A percentile compares a stretch with the other conserved stretches of the same genome.
These are phyloP conservation scores for Plasmodium coatneyi DNA, from an alignment of 169 alveolate species.

Conservation along the genomic window DNA sequence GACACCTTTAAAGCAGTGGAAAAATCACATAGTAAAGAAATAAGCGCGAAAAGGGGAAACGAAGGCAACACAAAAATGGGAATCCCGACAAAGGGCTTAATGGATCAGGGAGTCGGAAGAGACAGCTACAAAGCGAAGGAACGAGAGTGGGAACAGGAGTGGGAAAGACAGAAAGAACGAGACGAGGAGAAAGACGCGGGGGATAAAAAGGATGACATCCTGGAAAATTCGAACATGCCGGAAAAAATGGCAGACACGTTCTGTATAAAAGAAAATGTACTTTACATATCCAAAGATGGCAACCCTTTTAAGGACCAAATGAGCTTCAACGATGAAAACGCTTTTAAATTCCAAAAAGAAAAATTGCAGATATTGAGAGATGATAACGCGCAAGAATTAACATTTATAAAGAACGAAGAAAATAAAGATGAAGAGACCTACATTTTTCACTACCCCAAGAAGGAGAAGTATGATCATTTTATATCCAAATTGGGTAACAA, in stretches of 20 bases:
- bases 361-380: constrained; percentile 11
- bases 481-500: constrained; percentile 33
- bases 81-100: background rate
- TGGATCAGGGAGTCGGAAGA: background rate
- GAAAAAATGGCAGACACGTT: constrained; percentile 41
- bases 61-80: background rate
- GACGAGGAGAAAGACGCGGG: background rate
- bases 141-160: background rate
- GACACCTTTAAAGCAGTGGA: background rate
- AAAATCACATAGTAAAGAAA: background rate
- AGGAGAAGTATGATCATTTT: constrained; percentile 52
- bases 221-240: background rate
- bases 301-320: constrained; percentile 29
- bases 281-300: constrained; percentile 65
- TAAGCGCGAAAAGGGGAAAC: background rate
- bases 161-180: background rate
- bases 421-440: constrained; percentile 46
- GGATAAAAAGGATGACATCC: background rate
- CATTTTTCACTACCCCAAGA: constrained; percentile 41
- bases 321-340: constrained; percentile 36
- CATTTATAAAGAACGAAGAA: constrained; percentile 36
- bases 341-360: constrained; percentile 29
- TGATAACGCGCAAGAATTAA: constrained; percentile 63
- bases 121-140: background rate
- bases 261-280: constrained; percentile 44